Evolutionary conservation across 2,329 filamentous ascomycete species (phyloP).

Genomic region (Ceratocystis destructans): DNA sequence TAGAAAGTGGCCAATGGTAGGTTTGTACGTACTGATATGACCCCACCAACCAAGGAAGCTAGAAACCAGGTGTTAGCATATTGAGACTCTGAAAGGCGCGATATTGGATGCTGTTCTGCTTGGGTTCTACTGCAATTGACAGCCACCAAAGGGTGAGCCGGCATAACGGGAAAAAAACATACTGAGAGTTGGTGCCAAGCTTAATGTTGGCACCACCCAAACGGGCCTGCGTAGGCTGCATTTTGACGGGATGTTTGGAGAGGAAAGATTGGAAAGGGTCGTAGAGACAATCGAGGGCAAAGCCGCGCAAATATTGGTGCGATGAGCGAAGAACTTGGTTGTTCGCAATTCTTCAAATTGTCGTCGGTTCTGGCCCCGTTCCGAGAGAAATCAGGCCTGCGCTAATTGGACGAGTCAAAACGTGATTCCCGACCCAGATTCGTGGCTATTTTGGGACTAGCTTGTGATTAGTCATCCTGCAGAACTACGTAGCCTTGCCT

Average conservation of each 20-base stretch:
- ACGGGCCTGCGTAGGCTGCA: conserved; percentile 36
- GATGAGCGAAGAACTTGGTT: neutral
- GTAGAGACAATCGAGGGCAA: neutral
- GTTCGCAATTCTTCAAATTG: conserved; percentile 7
- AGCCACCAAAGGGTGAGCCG: neutral
- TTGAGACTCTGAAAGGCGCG: neutral
- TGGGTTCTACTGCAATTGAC: neutral
- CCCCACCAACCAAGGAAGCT: conserved; percentile 20
- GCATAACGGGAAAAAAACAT: conserved; percentile 1
- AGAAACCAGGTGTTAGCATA: conserved; percentile 1
- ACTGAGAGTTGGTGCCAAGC: conserved; percentile 20
- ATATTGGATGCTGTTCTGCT: too few relatives aligned
- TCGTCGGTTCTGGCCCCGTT: conserved; percentile 5
- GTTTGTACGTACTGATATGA: conserved; percentile 16
- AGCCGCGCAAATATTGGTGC: neutral
- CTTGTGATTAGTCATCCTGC: conserved; percentile 3
- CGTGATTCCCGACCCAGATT: conserved; percentile 14
- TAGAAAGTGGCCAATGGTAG: neutral
- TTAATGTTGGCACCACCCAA: conserved; percentile 23
- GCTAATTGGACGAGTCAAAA: conserved; percentile 16
- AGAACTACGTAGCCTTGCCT: neutral
- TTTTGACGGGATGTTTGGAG: conserved; percentile 24
- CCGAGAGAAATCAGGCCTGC: conserved; percentile 17
- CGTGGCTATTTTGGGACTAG: conserved; percentile 10
- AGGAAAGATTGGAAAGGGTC: neutral